Evolutionary conservation across 352 stramenopile species (phyloP), one percentile per base, ranked within the genome.

Genomic region (Globisporangium rhizosaccharum): DNA sequence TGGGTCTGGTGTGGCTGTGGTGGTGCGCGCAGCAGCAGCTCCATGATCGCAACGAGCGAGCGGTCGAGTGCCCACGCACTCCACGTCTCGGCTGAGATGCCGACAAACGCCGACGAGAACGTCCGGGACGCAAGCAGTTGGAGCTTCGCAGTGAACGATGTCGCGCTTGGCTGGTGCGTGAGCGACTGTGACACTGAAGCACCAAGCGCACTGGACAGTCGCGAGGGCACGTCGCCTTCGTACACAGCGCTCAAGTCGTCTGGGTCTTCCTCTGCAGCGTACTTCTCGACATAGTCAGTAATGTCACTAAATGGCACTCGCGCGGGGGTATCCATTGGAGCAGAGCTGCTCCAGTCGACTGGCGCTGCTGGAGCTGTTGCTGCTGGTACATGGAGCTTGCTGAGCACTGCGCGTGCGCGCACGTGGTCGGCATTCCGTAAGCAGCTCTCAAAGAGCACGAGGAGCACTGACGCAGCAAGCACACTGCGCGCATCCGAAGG

Each of bases 201-300:
- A 33, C 28, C 28, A 7, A 6, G 28, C 28, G 28, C 6, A 33
- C 28, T 33, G 3, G 25, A 48, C 7, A 9, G 33, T 9, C 33
- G 33, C 33, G 33, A 9, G 9, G 33, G 33, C 33, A 12, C 23
- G 25, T 70, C 63, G 46, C 74, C 77, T 52, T 87, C 72, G 52
- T 87, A 87, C 9, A 87, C 72, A 53, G 81, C 59, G 61, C 74
- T 79, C 25, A 87, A 56, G 60, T 87, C 77, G 46, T 87, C 74
- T 7, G 77, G 74, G 52, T 87, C 77, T 68, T 87, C 77, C 36
- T 83, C 49, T 0, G 67, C 66, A 25, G 77, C 77, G 46, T 66
- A 80, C 26, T 76, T 72, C 52, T 79, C 73, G 25, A 70, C 63
- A 55, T 69, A 69, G 33, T 39, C 33, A 39, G 0, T 33, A 33